Base-by-base conservation (phyloP, 768 basidiomycete genomes). In the Collybia sp. region DNA sequence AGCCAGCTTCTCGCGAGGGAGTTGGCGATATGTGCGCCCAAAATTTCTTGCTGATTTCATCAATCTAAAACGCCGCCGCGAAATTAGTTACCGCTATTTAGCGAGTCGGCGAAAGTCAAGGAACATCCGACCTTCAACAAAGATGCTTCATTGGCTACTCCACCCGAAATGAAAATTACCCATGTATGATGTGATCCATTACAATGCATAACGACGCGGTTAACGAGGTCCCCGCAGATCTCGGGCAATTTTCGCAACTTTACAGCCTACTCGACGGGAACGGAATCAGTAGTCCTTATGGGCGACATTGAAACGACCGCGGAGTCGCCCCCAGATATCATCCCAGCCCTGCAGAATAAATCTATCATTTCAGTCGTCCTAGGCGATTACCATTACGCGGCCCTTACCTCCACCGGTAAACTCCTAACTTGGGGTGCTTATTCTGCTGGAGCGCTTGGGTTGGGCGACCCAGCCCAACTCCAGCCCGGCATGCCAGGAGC, bases 371-470 rank as follows among this genome's bases (percentile, higher is more conserved):
- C 90, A 42, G 82, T 95, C 45, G 84, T 85, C 12, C 75, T 93
- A 42, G 95, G 95, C 5, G 95, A 98, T 64, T 96, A 94, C 62
- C 95, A 98, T 68, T 82, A 75, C 58, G 88, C 82, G 31, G 94
- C 95, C 1, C 69, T 96, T 55, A 94, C 91, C 2, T 71, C 77
- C 33, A 63, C 72, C 17, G 95, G 94, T 12, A 76, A 82, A 58
- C 68, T 93, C 18, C 68, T 85, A 15, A 88, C 93, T 10, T 94
- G 89, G 91, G 92, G 91, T 12, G 53, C 62, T 18, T 86, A 82
- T 63, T 85, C 85, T 16, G 61, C 67, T 25, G 93, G 94, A 10
- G 93, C 93, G 1, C 71, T 96, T 32, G 94, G 94, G 1, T 72
- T 96, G 2, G 93, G 93, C 3, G 82, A 90, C 61, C 88, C 91